phyloP scores from a whole-genome alignment of 352 stramenopile genomes.

The Phytophthora capsici region DNA sequence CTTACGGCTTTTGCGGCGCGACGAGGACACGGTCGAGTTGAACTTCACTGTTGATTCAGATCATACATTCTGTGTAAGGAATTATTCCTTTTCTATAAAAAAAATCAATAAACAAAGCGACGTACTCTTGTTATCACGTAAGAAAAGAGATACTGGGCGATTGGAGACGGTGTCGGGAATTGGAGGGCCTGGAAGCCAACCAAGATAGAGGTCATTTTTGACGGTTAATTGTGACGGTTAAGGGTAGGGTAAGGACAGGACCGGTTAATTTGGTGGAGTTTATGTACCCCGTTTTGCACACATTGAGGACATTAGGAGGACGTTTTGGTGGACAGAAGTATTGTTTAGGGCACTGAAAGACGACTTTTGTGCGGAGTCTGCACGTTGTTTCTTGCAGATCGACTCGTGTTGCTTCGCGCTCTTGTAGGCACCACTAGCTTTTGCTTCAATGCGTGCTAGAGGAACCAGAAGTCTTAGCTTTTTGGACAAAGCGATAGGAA shows the following conservation, averaged over 20 bases:
- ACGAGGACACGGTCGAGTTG: slow-evolving; percentile 94
- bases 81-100: background rate
- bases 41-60: slow-evolving; percentile 85
- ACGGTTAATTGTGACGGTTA: slow-evolving; percentile 31
- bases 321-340: background rate
- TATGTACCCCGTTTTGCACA: slow-evolving; percentile 4
- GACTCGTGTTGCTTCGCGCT: slow-evolving; percentile 35
- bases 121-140: slow-evolving; percentile 88
- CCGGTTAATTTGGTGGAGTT: slow-evolving; percentile 17
- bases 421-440: slow-evolving; percentile 33
- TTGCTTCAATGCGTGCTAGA: slow-evolving; percentile 37
- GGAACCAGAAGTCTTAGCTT: background rate
- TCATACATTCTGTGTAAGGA: background rate
- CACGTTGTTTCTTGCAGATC: slow-evolving; percentile 29
- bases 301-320: background rate
- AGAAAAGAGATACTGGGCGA: slow-evolving; percentile 84
- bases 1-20: slow-evolving; percentile 98
- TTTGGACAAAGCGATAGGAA: background rate
- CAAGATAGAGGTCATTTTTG: slow-evolving; percentile 22
- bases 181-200: slow-evolving; percentile 28
- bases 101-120: slow-evolving; percentile 16
- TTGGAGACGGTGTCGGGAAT: background rate
- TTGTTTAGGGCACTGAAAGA: background rate
- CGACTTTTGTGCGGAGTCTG: slow-evolving; percentile 40
- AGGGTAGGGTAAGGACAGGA: slow-evolving; percentile 7